Conservation (phyloP, 2,329 filamentous ascomycete genomes). For the Colletotrichum nymphaeae region DNA sequence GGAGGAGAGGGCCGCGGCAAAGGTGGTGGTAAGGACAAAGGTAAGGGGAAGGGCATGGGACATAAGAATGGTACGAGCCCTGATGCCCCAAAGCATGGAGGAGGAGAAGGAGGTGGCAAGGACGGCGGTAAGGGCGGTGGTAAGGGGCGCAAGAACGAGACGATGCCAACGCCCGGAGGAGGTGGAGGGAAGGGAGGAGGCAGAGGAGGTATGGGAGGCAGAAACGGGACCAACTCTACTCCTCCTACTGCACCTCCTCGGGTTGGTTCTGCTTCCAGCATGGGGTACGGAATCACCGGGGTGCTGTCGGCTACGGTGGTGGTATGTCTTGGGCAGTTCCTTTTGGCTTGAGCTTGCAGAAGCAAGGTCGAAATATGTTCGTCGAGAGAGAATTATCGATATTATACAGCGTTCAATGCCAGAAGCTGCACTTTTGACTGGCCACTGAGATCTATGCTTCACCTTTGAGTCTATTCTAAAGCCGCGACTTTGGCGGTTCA, state of each 20-base stretch:
- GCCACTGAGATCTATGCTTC: neutral
- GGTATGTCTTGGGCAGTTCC: constrained; percentile 18
- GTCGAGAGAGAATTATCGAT: too few species aligned
- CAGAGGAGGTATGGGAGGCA: neutral
- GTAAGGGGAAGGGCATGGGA: neutral
- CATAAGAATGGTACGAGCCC: neutral
- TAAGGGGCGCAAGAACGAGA: neutral
- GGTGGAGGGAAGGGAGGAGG: neutral
- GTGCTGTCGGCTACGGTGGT: constrained; percentile 11
- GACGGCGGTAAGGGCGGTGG: neutral
- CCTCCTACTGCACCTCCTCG: constrained; percentile 1
- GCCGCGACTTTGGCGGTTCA: constrained; percentile 3
- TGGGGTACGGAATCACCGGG: neutral
- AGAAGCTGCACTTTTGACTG: neutral
- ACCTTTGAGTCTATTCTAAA: neutral
- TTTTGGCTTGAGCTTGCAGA: constrained; percentile 8
- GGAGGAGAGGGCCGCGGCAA: neutral
- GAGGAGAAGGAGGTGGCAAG: constrained; percentile 1
- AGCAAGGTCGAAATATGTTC: neutral
- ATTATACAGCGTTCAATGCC: neutral
- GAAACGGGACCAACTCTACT: neutral
- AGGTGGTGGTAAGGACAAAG: neutral
- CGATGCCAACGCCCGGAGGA: neutral
- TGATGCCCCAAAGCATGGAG: neutral
- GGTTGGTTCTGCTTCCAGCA: neutral